A percentile compares a stretch with the other conserved stretches of the same genome.
phyloP scores from a whole-genome alignment of 495 filamentous ascomycete species.

The Penicillium angulare region DNA sequence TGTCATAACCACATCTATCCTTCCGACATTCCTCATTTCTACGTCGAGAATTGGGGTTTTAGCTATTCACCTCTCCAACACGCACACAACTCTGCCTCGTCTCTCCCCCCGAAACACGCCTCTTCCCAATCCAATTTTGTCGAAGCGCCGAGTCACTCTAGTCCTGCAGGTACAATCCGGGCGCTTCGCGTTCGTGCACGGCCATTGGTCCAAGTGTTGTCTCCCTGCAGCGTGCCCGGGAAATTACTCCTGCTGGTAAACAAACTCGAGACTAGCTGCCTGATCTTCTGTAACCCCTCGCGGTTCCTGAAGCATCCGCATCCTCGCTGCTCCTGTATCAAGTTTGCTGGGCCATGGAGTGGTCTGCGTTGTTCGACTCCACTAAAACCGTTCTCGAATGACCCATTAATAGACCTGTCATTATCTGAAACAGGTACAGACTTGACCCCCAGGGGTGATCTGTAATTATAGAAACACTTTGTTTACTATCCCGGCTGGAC shows the following conservation, averaged over 20 bases:
- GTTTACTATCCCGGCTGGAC: conserved; percentile 14
- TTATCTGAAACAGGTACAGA: conserved; percentile 25
- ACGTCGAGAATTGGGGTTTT: too few relatives aligned
- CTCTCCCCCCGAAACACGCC: background rate
- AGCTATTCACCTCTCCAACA: too few relatives aligned
- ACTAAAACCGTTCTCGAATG: conserved; percentile 22
- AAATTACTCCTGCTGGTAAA: conserved; percentile 7
- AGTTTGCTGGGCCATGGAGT: conserved; percentile 12
- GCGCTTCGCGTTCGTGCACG: conserved; percentile 20
- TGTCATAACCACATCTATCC: background rate
- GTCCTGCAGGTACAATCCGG: conserved; percentile 15
- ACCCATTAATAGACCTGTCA: conserved; percentile 28
- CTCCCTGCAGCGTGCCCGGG: conserved; percentile 18
- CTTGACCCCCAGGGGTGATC: background rate
- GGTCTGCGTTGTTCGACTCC: conserved; percentile 6
- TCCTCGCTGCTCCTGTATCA: conserved; percentile 7
- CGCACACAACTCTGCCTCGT: background rate
- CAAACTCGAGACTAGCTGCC: background rate
- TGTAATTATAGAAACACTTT: conserved; percentile 29
- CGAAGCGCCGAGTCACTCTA: conserved; percentile 19
- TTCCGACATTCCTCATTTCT: background rate
- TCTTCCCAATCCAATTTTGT: conserved; percentile 1
- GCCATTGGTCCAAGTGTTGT: conserved; percentile 23
- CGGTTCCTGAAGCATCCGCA: conserved; percentile 27
- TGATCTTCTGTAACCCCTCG: conserved; percentile 6